Evolutionary conservation across 139 green algal species (phyloP), one percentile per base, ranked within the genome.

Genomic region (Picochlorum sp.): DNA sequence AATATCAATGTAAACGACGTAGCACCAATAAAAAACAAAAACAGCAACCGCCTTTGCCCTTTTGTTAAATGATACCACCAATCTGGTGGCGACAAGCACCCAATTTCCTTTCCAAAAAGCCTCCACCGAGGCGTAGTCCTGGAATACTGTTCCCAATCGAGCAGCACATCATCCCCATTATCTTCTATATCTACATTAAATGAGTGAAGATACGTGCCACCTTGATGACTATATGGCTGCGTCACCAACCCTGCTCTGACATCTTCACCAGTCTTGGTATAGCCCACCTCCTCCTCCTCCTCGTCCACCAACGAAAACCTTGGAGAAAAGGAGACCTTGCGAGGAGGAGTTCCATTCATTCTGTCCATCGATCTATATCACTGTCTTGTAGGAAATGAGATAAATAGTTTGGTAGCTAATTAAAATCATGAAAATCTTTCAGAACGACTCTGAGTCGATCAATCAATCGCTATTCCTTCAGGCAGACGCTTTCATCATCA

Each of bases 71-170:
- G 67, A 52, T 76, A 74, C 70, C 70, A 69, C 9, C 56, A 50
- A 5, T 44, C 38, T 18, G 56, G 34, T 7, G 62, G 57, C 34
- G 78, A 56, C 24, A 64, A n/a, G 10, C 49, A 30, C 56, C 38
- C 66, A 9, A 41, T 66, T 38, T 80, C 68, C 7, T 62, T 11
- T 34, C 78, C 78, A 49, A 68, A 83, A 66, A 52, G 68, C 15
- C 24, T 58, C 15, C 68, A 46, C 10, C 56, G 58, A 15, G 46
- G 37, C 20, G 15, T 18, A 67, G 65, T 57, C 15, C 47, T 54
- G 23, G 69, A 68, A 28, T 85, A 85, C 52, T 75, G 69, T 58
- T 84, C 77, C 77, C 77, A 85, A 66, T 85, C 77, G 13, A 85
- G 68, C 58, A 85, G 64, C n/a, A 71, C 66, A n/a, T 85, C 74